Base-by-base conservation (phyloP, 2,329 filamentous ascomycete genomes). In the Colletotrichum coccodes region DNA sequence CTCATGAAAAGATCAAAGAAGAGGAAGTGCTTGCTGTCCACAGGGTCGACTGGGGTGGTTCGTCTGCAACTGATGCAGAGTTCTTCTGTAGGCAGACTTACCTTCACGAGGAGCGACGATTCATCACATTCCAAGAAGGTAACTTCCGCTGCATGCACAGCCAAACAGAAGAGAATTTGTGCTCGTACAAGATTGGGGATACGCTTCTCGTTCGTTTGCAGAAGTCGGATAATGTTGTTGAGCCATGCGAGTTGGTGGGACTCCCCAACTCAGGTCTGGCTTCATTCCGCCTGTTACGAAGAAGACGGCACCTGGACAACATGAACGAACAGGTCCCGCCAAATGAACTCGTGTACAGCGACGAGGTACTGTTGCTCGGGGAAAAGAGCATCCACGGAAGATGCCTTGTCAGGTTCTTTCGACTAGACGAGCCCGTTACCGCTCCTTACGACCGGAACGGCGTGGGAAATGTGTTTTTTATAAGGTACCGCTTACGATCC, bases 21-120 rank as follows among this genome's bases (percentile, higher is more conserved):
- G 78, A 85, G 0, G 85, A 93, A 38, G 81, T 94, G 0, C 73
- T 89, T 0, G 84, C 83, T 0, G 86, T 86, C 1, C 86, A 92
- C 46, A 71, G 83, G 0, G 85, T 95, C 0, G 83, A 87, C 70
- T 90, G 88, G 78, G 87, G 88, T 7, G 84, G 84, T 0, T 77
- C 78, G 1, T 86, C 88, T 0, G 75, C 80, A 1, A 83, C 81
- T 0, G 74, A 73, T 0, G 79, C 81, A 2, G 86, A 89, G 7
- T 88, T 91, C 52, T 93, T 95, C 69, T 86, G 95, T 2, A 86
- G 93, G 0, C 91, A 94, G 72, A 91, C 88, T 0, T 95, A 93
- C 72, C 75, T 89, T 1, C 84, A 85, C 1, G 79, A 84, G 1
- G 84, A 91, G 1, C 86, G 87, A 2, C 85, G 87, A 18, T 95